Base-by-base conservation (phyloP, 495 filamentous ascomycete genomes). In the Lophiotrema nucula region DNA sequence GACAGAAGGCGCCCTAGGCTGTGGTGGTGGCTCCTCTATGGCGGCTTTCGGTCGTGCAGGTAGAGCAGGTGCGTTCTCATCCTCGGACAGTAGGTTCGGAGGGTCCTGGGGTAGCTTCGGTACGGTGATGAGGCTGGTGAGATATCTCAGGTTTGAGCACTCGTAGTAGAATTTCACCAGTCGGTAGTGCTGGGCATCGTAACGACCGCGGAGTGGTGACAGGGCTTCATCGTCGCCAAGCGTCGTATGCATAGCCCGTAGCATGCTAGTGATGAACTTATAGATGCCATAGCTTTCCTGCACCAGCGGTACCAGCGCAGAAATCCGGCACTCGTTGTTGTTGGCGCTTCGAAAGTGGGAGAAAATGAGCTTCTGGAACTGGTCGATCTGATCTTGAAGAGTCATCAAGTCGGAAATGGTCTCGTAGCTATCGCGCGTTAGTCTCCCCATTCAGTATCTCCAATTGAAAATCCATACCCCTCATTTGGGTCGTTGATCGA, bases 401-500 rank as follows among this genome's bases (percentile, higher is more conserved):
- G 83, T 85, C 95, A 97, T 97, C 28, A 98, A 80, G 70, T 98
- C 95, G 67, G 84, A 88, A 54, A 97, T 97, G 2, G 93, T 96
- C 73, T 97, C 93, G 68, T 97, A 98, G 27, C 84, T 87, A 63
- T 18, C 12, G 15, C 16, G 12, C 31, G 45, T 65, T 45, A 60
- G 58, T 28, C 21, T 15, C 8, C n/a, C 6, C 2, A 16, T 3
- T 10, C 6, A 27, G n/a, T 4, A 16, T 10, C 21, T n/a, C 16
- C 13, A 6, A 6, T 12, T 13, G 24, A 18, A 23, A 48, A 10
- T 33, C 4, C 66, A 8, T 70, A 83, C 77, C 93, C 93, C 75
- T 98, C 93, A 68, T 98, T 97, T 11, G 95, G 93, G 76, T 98
- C 93, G 73, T 97, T 96, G 75, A 95, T 97, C 3, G 89, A 87